Base-by-base conservation (phyloP, 2,329 filamentous ascomycete genomes). In the Byssochlamys sp. region DNA sequence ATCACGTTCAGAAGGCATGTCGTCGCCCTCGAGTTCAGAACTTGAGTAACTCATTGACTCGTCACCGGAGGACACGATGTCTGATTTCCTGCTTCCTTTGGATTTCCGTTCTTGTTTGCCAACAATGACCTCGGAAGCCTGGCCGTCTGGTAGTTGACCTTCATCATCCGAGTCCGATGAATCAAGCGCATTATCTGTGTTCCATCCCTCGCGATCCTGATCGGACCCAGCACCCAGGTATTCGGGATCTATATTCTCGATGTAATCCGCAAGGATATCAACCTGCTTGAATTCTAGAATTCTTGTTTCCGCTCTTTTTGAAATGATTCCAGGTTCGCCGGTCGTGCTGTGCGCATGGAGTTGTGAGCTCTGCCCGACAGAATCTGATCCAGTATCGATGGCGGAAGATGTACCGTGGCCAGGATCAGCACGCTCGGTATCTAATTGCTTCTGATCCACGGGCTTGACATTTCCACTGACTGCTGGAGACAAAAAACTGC, bases 101-200 rank as follows among this genome's bases (percentile, higher is more conserved):
- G n/a, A 51, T 27, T 39, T n/a, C 25, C 24, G 49, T 11, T 27
- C 25, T 39, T 12, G 33, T 62, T 45, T 66, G 60, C 12, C 60
- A 61, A 11, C 14, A 11, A 39, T 3, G 5, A n/a, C 4, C 12
- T 39, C 35, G 35, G 35, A 45, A 19, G 14, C 12, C 31, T 33
- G 14, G n/a, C 62, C 65, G 26, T 67, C 62, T 9, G 60, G 62
- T 45, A 63, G 53, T 51, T 69, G 62, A 26, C 57, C 59, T 4
- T 55, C 53, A 48, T 63, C 61, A 14, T 58, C 56, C 14, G 35
- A 45, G 14, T 45, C 35, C 35, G 7, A 19, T 14, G n/a, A 45
- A 45, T n/a, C 35, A n/a, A 5, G 4, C n/a, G 35, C 35, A 6
- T 45, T 45, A n/a, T n/a, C 14, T n/a, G 6, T 45, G 12, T 45